phyloP scores from a whole-genome alignment of 106 monocot genomes.

The Platanthera zijinensis region DNA sequence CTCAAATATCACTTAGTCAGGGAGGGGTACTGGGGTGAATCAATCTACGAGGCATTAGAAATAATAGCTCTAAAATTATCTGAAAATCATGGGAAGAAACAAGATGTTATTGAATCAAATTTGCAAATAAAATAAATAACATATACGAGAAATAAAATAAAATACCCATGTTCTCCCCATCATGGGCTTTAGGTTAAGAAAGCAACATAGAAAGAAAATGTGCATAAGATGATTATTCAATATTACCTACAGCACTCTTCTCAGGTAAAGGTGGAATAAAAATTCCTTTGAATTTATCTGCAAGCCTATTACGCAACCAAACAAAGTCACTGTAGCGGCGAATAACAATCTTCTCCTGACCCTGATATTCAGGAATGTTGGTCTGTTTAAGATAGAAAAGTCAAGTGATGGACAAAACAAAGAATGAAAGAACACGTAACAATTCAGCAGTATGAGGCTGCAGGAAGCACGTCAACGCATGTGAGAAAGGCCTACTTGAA shows the following conservation, averaged over 20 bases:
- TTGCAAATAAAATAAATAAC: not conserved
- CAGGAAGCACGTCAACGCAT: not conserved
- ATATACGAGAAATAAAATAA: not conserved
- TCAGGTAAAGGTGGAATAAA: constrained; percentile 97
- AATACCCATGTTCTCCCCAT: not conserved
- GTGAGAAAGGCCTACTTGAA: not conserved
- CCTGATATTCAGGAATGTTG: constrained; percentile 66
- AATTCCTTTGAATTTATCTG: constrained; percentile 81
- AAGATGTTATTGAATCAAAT: not conserved
- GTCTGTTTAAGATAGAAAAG: constrained; percentile 33
- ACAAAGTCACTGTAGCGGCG: constrained; percentile 72
- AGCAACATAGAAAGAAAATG: not conserved
- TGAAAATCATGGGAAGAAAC: not conserved
- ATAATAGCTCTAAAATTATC: not conserved
- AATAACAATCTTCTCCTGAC: constrained; percentile 65
- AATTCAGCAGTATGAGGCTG: not conserved
- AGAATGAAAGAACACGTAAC: not conserved
- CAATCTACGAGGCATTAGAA: not conserved
- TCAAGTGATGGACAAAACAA: not conserved
- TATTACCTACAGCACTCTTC: constrained; percentile 96
- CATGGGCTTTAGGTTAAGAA: not conserved
- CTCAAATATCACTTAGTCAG: no score
- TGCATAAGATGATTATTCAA: not conserved
- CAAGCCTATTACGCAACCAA: constrained; percentile 59
- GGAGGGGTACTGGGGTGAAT: not conserved